Conservation (phyloP, 1,284 basidiomycete genomes). For the Leccinum solheimii region DNA sequence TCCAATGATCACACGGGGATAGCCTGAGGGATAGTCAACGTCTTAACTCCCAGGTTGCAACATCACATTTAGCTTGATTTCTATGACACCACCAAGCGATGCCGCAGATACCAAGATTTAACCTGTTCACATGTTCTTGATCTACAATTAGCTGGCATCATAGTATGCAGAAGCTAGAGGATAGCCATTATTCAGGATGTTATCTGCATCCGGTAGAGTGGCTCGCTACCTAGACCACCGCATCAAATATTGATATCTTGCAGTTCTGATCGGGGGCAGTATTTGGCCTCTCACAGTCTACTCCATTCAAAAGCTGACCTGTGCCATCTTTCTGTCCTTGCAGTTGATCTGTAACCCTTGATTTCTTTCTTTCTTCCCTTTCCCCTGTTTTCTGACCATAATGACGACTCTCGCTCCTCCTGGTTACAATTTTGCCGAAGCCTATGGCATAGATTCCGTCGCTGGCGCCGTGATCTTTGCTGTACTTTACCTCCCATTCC, state of each 20-base stretch:
- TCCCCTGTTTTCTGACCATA: neutral
- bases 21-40: neutral
- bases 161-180: neutral
- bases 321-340: neutral
- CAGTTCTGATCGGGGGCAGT: slow-evolving; percentile 10
- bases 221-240: slow-evolving; percentile 1
- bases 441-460: slow-evolving; percentile 43
- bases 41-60: neutral
- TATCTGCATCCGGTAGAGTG: neutral
- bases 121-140: neutral
- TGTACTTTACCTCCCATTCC: slow-evolving; percentile 42
- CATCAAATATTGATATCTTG: slow-evolving; percentile 3
- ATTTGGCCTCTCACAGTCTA: slow-evolving; percentile 2
- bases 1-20: neutral
- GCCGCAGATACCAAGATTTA: neutral
- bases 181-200: neutral
- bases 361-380: neutral
- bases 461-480: slow-evolving; percentile 49
- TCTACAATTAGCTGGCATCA: neutral
- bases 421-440: slow-evolving; percentile 40
- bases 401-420: slow-evolving; percentile 24
- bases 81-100: neutral
- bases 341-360: slow-evolving; percentile 22
- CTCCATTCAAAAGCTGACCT: slow-evolving; percentile 19
- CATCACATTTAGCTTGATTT: neutral